phyloP scores from a whole-genome alignment of 2,329 filamentous ascomycete genomes.

The Tolypocladium inflatum region DNA sequence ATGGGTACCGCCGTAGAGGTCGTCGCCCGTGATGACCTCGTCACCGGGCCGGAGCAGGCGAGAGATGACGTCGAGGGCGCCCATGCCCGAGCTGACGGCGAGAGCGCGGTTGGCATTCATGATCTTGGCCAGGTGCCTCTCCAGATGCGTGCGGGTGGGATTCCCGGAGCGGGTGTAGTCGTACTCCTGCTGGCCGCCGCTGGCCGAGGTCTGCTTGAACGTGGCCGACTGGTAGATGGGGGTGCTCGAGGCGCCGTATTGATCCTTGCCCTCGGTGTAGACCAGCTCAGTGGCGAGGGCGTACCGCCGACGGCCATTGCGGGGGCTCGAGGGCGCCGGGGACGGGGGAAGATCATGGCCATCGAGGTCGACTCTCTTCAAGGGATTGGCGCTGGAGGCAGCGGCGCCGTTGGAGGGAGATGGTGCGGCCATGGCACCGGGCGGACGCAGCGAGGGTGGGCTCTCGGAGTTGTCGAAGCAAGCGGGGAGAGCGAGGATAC shows the following conservation, averaged over 20 bases:
- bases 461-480: background rate
- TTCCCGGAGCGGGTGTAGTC: constrained; percentile 98
- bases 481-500: background rate
- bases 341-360: constrained; percentile 83
- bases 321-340: constrained; percentile 83
- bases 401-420: background rate
- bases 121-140: constrained; percentile 95
- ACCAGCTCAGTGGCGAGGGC: constrained; percentile 93
- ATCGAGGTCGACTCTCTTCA: constrained; percentile 63
- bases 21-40: constrained; percentile 94
- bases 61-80: constrained; percentile 91
- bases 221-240: constrained; percentile 98
- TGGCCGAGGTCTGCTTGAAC: constrained; percentile 84
- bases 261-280: constrained; percentile 90
- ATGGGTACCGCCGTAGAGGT: constrained; percentile 93
- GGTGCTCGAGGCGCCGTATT: constrained; percentile 92
- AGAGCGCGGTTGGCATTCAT: constrained; percentile 91
- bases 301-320: constrained; percentile 72
- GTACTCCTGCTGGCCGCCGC: constrained; percentile 75
- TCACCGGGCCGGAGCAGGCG: constrained; percentile 84
- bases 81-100: constrained; percentile 95
- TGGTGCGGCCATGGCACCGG: background rate
- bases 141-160: constrained; percentile 89
- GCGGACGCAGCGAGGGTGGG: background rate
- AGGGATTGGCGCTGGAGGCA: constrained; percentile 18